Evolutionary conservation across 176 grass and related monocot species (phyloP).

Genomic region (Triticum monococcum): DNA sequence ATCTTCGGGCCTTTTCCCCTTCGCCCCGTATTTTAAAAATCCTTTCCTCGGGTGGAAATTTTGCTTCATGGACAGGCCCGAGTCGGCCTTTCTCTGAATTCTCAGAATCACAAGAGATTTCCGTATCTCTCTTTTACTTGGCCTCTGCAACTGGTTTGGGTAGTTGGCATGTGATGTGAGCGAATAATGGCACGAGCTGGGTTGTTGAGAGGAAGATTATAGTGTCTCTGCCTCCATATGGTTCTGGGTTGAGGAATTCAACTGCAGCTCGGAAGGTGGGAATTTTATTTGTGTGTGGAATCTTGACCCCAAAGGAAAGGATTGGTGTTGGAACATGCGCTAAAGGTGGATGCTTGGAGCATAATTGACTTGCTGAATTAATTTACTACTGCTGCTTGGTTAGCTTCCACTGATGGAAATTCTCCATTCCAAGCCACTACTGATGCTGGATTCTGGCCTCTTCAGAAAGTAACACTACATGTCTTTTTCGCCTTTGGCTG

Average conservation of each 20-base stretch:
- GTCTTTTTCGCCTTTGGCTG: neutral
- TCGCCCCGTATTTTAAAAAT: neutral
- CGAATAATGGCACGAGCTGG: neutral
- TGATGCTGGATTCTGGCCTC: neutral
- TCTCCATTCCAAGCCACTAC: neutral
- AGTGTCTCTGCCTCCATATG: neutral
- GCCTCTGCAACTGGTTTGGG: slow-evolving; percentile 6
- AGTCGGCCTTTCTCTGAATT: neutral
- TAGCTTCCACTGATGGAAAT: neutral
- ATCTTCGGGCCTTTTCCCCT: neutral
- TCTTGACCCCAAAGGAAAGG: slow-evolving; percentile 41
- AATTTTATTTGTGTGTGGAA: slow-evolving; percentile 26
- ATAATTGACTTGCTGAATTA: slow-evolving; percentile 17
- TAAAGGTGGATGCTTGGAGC: slow-evolving; percentile 18
- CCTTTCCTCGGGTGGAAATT: neutral
- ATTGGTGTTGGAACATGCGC: slow-evolving; percentile 4
- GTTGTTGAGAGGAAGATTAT: slow-evolving; percentile 3
- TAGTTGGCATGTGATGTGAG: slow-evolving; percentile 40
- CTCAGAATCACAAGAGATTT: neutral
- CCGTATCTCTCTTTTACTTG: neutral
- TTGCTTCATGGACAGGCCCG: neutral
- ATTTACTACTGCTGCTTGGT: neutral
- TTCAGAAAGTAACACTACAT: neutral
- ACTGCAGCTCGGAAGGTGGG: slow-evolving; percentile 22
- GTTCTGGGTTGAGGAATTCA: slow-evolving; percentile 14